A percentile compares a stretch with the other conserved stretches of the same genome.
Evolutionary conservation across 257 asterid species (phyloP).

Genomic region (Parsonsia alboflavescens): DNA sequence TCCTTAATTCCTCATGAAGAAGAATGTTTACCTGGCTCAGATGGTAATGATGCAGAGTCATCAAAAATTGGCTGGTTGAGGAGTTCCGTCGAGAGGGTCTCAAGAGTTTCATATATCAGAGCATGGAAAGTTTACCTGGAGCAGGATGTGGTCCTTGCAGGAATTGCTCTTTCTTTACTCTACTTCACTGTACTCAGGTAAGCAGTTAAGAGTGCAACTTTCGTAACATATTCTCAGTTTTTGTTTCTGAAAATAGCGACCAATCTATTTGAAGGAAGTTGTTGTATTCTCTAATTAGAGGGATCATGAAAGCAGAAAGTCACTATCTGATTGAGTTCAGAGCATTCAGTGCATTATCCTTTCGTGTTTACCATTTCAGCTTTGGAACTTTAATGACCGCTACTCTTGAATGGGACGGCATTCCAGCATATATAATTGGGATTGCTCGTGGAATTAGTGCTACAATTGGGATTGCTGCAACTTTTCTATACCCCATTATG

Average conservation of each 20-base stretch:
- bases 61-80: constrained; percentile 23
- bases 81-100: constrained; percentile 24
- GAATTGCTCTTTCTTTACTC: constrained; percentile 72
- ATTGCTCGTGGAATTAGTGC: constrained; percentile 82
- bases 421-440: constrained; percentile 82
- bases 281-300: neutral
- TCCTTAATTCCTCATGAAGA: constrained; percentile 26
- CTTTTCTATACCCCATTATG: constrained; percentile 63
- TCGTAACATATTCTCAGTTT: neutral
- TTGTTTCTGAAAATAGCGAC: neutral
- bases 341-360: neutral
- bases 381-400: constrained; percentile 96
- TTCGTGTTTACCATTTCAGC: constrained; percentile 33
- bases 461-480: constrained; percentile 70
- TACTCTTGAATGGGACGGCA: constrained; percentile 79
- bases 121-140: constrained; percentile 74
- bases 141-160: constrained; percentile 75
- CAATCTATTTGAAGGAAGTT: neutral
- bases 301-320: neutral
- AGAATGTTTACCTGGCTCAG: constrained; percentile 13
- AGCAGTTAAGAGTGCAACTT: neutral
- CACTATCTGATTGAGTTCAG: neutral
- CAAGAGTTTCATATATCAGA: constrained; percentile 40
- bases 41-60: constrained; percentile 19
- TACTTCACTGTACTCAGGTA: constrained; percentile 82